Evolutionary conservation across 2,329 filamentous ascomycete species (phyloP), one percentile per base, ranked within the genome.

Genomic region (Orbilia ellipsospora): DNA sequence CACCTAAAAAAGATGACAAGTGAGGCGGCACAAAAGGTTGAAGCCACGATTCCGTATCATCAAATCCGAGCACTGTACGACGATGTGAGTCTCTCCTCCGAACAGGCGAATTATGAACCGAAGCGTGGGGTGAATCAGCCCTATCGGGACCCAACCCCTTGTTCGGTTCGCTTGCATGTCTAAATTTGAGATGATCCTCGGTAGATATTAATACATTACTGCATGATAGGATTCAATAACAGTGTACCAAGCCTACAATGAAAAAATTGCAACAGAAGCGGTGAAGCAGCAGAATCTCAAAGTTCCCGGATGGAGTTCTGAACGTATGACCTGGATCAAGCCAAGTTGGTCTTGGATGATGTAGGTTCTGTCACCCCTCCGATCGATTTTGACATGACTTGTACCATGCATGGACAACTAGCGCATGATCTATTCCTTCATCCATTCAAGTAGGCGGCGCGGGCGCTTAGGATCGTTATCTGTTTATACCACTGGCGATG

Each of bases 261-360:
- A 81, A 18, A 78, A 81, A 50, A 90, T 89, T 79, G 87, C 88
- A 15, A 76, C 81, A 13, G 82, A 86, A 2, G 88, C 88, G 4
- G 83, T 89, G 5, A 62, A 81, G 2, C 66, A 81, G 1, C 87
- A 89, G 78, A 84, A 82, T 7, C 84, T 90, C 48, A 81, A 84
- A 56, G 85, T 86, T 0, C 87, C 86, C 0, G 81, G 83, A 5
- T 90, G 89, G 81, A 83, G 81, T 13, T 82, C 82, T n/a, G 81
- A 81, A 0, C 85, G 88, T 61, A 89, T 89, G 87, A 90, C 88
- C 2, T 90, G 88, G 88, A 85, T 90, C 77, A 90, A 90, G 79
- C 88, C 88, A 0, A 87, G 85, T 72, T 90, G 87, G 85, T 82
- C 83, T 55, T 90, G 88, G 88, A 81, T 73, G 74, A 77, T 68